Base-by-base conservation (phyloP, 106 monocot species). In the Dendrobium officinale region DNA sequence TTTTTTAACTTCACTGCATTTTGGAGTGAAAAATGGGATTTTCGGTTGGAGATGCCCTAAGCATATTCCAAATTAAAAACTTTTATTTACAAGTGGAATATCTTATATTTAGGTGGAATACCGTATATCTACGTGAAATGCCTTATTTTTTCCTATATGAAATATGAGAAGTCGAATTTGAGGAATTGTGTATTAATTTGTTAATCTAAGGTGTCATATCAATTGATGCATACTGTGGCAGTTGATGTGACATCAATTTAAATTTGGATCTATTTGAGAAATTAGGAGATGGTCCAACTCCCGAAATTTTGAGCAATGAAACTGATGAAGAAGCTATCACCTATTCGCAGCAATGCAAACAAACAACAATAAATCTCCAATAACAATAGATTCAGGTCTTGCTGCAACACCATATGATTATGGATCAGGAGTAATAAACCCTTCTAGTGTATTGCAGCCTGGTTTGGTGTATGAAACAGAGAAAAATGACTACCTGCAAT, bases 391-490 rank as follows among this genome's bases (percentile, higher is more conserved):
- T 45, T 72, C 85, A 9, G 92, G 92, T 15, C 81, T 84, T 5
- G 6, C 47, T 13, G 95, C 92, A 2, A 95, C 89, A 24, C 90
- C 90, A 1, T 91, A 92, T 55, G 92, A 92, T 76, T 72, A 75
- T 26, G 95, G 95, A 33, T 86, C 95, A 27, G 95, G 95, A 9
- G 90, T 92, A 78, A 85, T 95, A 40, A 90, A 68, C 75, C 95
- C 95, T 4, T 70, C 79, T 0, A 18, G 17, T 16, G 92, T 85
- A 26, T 77, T 90, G 33, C 86, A 89, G 56, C 87, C 92, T 0
- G 95, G 95, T 20, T 85, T 92, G 15, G 83, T 95, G 7, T 95
- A 92, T 20, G 95, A 95, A 66, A 11, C 81, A 49, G 83, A 58
- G 16, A 70, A 82, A 0, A 75, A 80, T 7, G 92, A 90, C 58